Evolutionary conservation across 805 yeast genomes (phyloP).

Genomic region (Debaryomyces tyrocola): DNA sequence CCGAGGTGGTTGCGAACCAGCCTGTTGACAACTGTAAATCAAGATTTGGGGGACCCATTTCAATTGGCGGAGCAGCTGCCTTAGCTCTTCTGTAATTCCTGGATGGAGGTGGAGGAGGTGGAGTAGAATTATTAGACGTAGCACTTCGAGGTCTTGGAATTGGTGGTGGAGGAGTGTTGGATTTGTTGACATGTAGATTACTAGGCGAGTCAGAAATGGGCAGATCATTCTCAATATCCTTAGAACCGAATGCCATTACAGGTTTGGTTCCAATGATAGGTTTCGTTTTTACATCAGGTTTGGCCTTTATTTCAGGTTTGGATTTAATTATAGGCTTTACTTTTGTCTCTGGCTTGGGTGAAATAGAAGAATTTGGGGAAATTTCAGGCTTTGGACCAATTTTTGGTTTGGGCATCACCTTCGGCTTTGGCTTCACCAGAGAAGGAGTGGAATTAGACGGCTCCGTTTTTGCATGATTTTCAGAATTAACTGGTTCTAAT

Average conservation of each 20-base stretch:
- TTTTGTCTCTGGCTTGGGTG: conserved; percentile 14
- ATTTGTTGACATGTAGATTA: too few species aligned
- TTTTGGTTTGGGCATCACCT: conserved; percentile 6
- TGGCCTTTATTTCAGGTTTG: conserved; percentile 5
- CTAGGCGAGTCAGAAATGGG: background rate
- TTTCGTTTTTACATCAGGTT: conserved; percentile 6
- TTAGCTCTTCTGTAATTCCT: conserved; percentile 19
- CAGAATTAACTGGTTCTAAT: background rate
- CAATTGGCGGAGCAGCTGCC: conserved; percentile 12
- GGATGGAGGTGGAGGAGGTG: conserved; percentile 30
- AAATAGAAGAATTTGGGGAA: conserved; percentile 6
- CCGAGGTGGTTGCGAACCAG: conserved; percentile 44
- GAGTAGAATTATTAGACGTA: conserved; percentile 6
- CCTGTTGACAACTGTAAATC: conserved; percentile 44
- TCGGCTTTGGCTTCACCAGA: conserved; percentile 11
- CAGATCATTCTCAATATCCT: background rate
- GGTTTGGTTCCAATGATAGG: conserved; percentile 8
- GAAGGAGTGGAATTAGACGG: conserved; percentile 10
- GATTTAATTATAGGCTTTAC: conserved; percentile 5
- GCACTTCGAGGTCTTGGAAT: background rate
- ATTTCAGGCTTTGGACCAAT: conserved; percentile 11
- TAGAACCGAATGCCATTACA: background rate
- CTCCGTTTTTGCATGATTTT: background rate
- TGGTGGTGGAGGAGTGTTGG: background rate
- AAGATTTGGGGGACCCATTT: conserved; percentile 29